Percentiles rank a stretch among this genome's conserved stretches.
Evolutionary conservation across 2,329 filamentous ascomycete genomes (phyloP).

Genomic region (Magnaporthiopsis rhizophila): DNA sequence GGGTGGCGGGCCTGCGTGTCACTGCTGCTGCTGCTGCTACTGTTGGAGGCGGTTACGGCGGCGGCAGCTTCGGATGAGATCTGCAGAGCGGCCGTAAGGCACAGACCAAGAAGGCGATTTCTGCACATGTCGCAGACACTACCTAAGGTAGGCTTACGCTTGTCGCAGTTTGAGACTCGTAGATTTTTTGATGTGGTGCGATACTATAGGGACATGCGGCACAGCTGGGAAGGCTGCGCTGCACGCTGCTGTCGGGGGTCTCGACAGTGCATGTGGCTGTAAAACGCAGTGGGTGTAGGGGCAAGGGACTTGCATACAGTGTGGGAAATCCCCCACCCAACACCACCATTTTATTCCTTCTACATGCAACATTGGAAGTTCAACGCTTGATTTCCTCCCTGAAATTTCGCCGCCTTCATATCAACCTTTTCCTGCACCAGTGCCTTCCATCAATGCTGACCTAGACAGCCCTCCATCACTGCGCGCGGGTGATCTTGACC

Average conservation of each 20-base stretch:
- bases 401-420: not conserved
- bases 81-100: slow-evolving; percentile 11
- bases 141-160: no score
- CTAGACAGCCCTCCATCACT: not conserved
- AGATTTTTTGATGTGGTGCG: no score
- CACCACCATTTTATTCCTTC: not conserved
- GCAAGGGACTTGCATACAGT: no score
- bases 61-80: slow-evolving; percentile 10
- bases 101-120: slow-evolving; percentile 8
- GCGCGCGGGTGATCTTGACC: slow-evolving; percentile 19
- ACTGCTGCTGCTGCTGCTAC: not conserved
- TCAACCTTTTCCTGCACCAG: not conserved
- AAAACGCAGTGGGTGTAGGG: no score
- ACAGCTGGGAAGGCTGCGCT: no score
- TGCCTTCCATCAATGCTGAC: not conserved
- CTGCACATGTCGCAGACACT: not conserved
- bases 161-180: not conserved
- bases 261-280: no score
- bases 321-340: no score
- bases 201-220: not conserved
- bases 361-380: not conserved
- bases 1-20: not conserved
- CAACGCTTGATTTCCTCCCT: not conserved
- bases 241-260: no score
- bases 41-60: not conserved